These are phyloP conservation scores for Samsoniella hepiali DNA, from an alignment of 2,329 filamentous ascomycete genomes.

Conservation along the genomic window DNA sequence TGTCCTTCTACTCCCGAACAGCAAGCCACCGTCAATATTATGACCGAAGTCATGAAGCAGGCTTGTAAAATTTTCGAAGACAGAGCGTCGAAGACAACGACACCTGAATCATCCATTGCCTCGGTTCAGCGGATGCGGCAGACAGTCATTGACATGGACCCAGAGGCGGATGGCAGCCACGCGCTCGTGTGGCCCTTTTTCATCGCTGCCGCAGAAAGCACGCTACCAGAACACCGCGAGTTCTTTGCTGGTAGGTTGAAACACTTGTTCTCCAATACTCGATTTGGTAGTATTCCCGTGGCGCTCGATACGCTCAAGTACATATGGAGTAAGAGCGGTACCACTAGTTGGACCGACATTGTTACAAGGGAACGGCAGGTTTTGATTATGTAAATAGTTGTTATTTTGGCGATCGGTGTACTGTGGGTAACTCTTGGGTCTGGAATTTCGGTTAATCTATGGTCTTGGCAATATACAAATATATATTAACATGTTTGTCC, in stretches of 20 bases:
- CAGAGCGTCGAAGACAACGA: conserved; percentile 20
- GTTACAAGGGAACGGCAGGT: conserved; percentile 28
- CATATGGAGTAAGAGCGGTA: conserved; percentile 32
- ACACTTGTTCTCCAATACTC: conserved; percentile 31
- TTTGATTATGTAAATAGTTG: conserved; percentile 28
- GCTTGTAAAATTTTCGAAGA: conserved; percentile 29
- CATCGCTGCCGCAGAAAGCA: conserved; percentile 38
- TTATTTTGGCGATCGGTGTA: not conserved
- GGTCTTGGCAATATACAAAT: not conserved
- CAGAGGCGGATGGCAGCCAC: conserved; percentile 32
- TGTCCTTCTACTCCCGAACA: conserved; percentile 19
- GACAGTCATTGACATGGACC: conserved; percentile 29
- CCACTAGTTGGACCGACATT: conserved; percentile 30
- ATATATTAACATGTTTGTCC: not conserved
- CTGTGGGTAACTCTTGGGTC: not conserved
- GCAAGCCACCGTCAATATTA: conserved; percentile 23
- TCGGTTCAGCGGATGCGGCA: conserved; percentile 32
- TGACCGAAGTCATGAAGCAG: conserved; percentile 26
- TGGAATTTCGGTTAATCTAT: not conserved
- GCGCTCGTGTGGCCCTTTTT: conserved; percentile 42
- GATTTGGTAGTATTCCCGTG: conserved; percentile 37
- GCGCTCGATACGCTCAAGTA: conserved; percentile 32
- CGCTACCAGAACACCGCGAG: conserved; percentile 31
- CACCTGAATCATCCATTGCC: conserved; percentile 26
- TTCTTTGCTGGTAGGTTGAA: conserved; percentile 34